These are phyloP conservation scores for Porcisia deanei DNA, from an alignment of 208 protist genomes.

Conservation along the genomic window DNA sequence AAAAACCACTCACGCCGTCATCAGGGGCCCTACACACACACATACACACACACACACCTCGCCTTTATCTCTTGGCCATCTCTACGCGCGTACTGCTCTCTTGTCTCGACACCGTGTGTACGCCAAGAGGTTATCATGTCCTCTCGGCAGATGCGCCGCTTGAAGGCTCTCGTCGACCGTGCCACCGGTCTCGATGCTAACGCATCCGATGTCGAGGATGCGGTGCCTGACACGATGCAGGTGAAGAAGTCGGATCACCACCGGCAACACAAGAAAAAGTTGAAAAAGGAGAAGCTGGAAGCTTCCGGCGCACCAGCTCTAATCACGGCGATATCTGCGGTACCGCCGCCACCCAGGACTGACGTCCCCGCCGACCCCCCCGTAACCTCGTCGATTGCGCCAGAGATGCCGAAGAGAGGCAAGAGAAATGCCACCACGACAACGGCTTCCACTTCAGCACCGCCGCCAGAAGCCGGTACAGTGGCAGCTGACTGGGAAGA, in stretches of 20 bases:
- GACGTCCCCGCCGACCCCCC: neutral
- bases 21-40: neutral
- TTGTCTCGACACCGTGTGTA: neutral
- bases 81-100: neutral
- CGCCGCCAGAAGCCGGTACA: neutral
- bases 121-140: conserved; percentile 49
- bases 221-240: conserved; percentile 35
- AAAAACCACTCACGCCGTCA: neutral
- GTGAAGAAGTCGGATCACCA: conserved; percentile 12
- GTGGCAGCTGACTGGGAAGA: conserved; percentile 28
- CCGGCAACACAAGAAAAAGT: conserved; percentile 27
- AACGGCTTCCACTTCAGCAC: neutral
- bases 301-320: neutral
- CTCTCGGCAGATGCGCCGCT: conserved; percentile 69
- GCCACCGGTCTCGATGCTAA: conserved; percentile 68
- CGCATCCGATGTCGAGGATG: conserved; percentile 20
- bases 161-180: conserved; percentile 76
- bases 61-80: neutral
- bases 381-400: neutral
- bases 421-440: neutral
- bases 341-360: neutral
- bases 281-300: conserved; percentile 6
- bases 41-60: neutral
- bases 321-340: neutral
- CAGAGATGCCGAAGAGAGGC: neutral